Evolutionary conservation across 2,329 filamentous ascomycete genomes (phyloP).

Genomic region (Acrodontium crateriforme): DNA sequence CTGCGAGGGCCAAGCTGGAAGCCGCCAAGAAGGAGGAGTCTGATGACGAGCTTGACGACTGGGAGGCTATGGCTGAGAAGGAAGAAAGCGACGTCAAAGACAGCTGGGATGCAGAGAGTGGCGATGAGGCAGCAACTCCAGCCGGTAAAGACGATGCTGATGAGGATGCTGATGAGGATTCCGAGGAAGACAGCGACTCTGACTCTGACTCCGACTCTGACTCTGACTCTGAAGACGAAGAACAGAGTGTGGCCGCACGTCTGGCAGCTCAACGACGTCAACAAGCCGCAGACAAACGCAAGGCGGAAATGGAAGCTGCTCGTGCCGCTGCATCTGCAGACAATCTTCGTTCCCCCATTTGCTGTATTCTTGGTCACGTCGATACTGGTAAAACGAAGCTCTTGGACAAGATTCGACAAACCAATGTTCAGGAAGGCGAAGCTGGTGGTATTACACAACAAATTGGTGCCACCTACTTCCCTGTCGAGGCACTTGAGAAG

Average conservation of each 20-base stretch:
- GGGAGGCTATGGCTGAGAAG: conserved; percentile 68
- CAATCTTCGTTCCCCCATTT: conserved; percentile 91
- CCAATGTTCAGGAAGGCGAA: conserved; percentile 97
- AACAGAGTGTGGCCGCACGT: conserved; percentile 55
- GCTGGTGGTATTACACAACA: conserved; percentile 99
- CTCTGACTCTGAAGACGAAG: conserved; percentile 50
- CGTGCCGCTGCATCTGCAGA: conserved; percentile 84
- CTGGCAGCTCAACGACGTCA: conserved; percentile 69
- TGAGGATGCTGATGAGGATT: no score
- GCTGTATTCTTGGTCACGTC: conserved; percentile 99
- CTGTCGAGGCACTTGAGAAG: conserved; percentile 76
- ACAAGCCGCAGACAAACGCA: conserved; percentile 75
- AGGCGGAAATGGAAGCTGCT: conserved; percentile 82
- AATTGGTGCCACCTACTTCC: conserved; percentile 99
- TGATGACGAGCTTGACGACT: conserved; percentile 60
- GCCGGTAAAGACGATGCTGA: conserved; percentile 17
- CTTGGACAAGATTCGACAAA: conserved; percentile 94
- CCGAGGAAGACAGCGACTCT: conserved; percentile 24
- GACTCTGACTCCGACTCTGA: conserved; percentile 47
- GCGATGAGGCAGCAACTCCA: conserved; percentile 34
- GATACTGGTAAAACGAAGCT: conserved; percentile 99
- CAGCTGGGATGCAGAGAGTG: conserved; percentile 81
- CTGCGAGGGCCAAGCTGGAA: conserved; percentile 50
- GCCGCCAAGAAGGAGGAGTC: conserved; percentile 51
- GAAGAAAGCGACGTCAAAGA: conserved; percentile 75